Base-by-base conservation (phyloP, 345 rosid species). In the Bruguiera parviflora region DNA sequence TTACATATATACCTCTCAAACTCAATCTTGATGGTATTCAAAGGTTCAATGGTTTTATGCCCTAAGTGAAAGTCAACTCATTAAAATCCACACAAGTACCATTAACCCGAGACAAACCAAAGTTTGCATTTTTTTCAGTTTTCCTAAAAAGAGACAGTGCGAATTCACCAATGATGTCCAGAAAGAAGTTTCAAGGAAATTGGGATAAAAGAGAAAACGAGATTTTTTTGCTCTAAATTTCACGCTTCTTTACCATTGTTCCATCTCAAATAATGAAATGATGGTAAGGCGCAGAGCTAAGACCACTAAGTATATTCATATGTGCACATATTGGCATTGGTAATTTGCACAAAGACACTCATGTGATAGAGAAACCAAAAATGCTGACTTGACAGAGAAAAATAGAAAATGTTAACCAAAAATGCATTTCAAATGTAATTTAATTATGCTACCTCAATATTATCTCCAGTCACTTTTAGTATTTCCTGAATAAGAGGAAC, bases 401-500 rank as follows among this genome's bases (percentile, higher is more conserved):
- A 49, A 7, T 15, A 59, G 39, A 33, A 61, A 19, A n/a, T 5
- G 21, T 60, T 19, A 49, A 27, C 7, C 47, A 69, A 60, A 51
- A 2, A 63, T 60, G 53, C 28, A 49, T 32, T 33, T 24, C 27
- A 31, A 67, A 53, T 32, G 37, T 16, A 20, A 13, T 3, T 3
- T 3, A 13, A 75, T 56, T 64, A 47, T 57, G 61, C 53, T 84
- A 90, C 98, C 96, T 84, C 63, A 13, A 93, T 81, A 77, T 82
- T 80, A 80, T 93, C 98, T 29, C 86, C 92, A 51, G 98, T 89
- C 67, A 76, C 94, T 84, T 83, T 77, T 58, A 91, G 80, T 58
- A 93, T 89, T 75, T 89, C 90, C 77, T 88, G 79, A 82, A 93
- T 79, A 69, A 91, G 91, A 67, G 94, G 87, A 70, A 91, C 92